Base-by-base conservation (phyloP, 441 rosid species). In the Gossypium aridum region DNA sequence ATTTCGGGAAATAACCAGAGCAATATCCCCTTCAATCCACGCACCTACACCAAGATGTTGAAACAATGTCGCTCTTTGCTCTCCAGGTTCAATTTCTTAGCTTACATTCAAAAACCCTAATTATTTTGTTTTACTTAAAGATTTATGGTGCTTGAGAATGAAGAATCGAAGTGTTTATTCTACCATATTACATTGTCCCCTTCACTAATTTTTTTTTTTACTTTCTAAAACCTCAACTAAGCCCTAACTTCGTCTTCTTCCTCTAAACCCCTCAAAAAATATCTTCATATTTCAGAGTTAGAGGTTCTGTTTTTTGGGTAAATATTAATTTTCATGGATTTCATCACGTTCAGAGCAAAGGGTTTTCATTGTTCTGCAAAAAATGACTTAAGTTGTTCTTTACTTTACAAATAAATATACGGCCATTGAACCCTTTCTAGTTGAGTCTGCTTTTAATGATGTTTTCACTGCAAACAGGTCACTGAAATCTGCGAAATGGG, bases 51-150 rank as follows among this genome's bases (percentile, higher is more conserved):
- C 73, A 84, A 75, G 76, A 89, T 84, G 90, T 73, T 85, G 87
- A 83, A 83, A 77, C 80, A 79, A 20, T 79, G 80, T 75, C 87
- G 88, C 72, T 77, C 71, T 47, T 72, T 85, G 67, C 79, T 78
- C 77, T 81, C 85, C 77, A 84, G 90, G 90, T 85, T 62, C 5
- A 9, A 2, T 10, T 12, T 23, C 25, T 23, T 59, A 59, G 7
- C 64, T 59, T 25, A 23, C 64, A 23, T 7, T 28, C 10, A 3
- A 39, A 73, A 43, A 12, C 51, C 45, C 62, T 13, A 0, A 7
- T 19, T 43, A 10, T 7, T 37, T 74, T 61, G 20, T 49, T n/a
- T 19, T 45, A 63, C 54, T 13, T 20, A 12, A 45, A 47, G 37
- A 67, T 43, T 47, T 23, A 67, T 47, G 37, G 10, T 47, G 37